phyloP scores from a whole-genome alignment of 176 grass and related monocot genomes.

The Carex kokanica region DNA sequence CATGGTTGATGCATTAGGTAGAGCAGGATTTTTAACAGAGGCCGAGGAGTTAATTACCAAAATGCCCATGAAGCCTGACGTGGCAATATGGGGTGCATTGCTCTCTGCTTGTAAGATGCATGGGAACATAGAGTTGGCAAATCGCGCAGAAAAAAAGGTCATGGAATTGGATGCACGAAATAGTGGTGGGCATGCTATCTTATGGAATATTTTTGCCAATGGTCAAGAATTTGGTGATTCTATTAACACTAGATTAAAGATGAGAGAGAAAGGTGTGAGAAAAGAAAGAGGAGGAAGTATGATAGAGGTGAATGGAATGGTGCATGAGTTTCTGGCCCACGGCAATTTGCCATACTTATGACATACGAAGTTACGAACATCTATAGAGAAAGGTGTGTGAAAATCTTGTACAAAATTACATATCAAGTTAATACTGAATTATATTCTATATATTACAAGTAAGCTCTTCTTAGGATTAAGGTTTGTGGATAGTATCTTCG shows the following conservation, averaged over 20 bases:
- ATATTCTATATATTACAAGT: too few relatives aligned
- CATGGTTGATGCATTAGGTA: conserved; percentile 52
- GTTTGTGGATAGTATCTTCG: too few relatives aligned
- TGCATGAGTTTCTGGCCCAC: conserved; percentile 57
- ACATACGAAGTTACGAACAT: neutral
- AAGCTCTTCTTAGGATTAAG: too few relatives aligned
- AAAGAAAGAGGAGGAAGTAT: conserved; percentile 70
- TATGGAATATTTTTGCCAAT: conserved; percentile 36
- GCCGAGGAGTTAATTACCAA: conserved; percentile 45
- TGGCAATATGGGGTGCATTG: conserved; percentile 61
- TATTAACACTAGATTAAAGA: conserved; percentile 29
- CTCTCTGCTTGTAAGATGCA: conserved; percentile 56
- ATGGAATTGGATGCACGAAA: too few relatives aligned
- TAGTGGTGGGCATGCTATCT: conserved; percentile 48
- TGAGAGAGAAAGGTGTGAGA: conserved; percentile 48
- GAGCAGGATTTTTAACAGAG: conserved; percentile 45
- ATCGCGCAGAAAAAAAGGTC: conserved; percentile 35
- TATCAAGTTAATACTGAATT: too few relatives aligned
- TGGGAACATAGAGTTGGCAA: conserved; percentile 32
- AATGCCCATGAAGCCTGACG: conserved; percentile 69
- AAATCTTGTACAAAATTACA: neutral
- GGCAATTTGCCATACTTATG: conserved; percentile 10
- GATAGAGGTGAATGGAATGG: conserved; percentile 69
- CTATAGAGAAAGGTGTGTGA: neutral
- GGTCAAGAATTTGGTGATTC: conserved; percentile 22